phyloP scores from a whole-genome alignment of 495 filamentous ascomycete species.

The Aspergillus egyptiacus region DNA sequence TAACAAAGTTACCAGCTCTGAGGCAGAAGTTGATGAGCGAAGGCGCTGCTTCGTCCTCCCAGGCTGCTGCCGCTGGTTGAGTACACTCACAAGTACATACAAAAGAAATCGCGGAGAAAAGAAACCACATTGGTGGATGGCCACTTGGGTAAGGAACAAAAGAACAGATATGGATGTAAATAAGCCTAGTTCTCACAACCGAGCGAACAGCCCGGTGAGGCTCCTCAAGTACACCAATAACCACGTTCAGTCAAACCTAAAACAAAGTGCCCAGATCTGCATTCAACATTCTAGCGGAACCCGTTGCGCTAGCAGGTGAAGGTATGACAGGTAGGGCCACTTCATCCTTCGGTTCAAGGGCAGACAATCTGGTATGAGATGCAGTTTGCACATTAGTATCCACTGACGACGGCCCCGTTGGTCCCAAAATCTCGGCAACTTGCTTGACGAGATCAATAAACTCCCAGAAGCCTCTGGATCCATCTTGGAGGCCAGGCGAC shows the following conservation, averaged over 20 bases:
- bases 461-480: constrained; percentile 24
- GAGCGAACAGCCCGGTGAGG: not conserved
- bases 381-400: not conserved
- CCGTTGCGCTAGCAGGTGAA: constrained; percentile 1
- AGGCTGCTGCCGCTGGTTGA: constrained; percentile 28
- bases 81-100: not conserved
- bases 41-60: constrained; percentile 27
- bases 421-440: constrained; percentile 26
- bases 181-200: not conserved
- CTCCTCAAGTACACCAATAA: not conserved
- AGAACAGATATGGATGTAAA: not conserved
- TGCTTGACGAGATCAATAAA: constrained; percentile 30
- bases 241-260: constrained; percentile 11
- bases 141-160: not conserved
- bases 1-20: constrained; percentile 33
- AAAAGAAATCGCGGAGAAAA: not conserved
- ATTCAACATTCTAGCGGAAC: constrained; percentile 17
- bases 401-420: constrained; percentile 1
- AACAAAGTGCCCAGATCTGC: constrained; percentile 34
- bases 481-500: constrained; percentile 6
- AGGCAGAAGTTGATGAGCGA: constrained; percentile 45
- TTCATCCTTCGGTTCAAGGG: not conserved
- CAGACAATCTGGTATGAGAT: not conserved
- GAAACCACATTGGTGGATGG: not conserved
- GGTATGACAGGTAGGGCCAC: not conserved